Conservation (phyloP, 441 rosid genomes). For the Erodium chrysanthum region DNA sequence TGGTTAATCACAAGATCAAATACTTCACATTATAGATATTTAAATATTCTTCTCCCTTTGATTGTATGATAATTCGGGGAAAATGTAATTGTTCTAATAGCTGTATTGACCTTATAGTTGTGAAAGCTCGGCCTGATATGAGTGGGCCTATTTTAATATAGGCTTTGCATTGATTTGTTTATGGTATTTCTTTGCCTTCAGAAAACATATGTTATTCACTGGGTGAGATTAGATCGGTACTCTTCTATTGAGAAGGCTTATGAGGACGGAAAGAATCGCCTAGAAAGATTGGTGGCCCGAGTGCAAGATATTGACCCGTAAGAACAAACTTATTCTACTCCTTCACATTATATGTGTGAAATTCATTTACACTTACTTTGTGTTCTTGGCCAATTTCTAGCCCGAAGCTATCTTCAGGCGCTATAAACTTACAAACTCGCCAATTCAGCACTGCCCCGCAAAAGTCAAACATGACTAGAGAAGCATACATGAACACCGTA, state of each 20-base stretch:
- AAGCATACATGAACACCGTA: conserved; percentile 61
- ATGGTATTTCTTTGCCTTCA: conserved; percentile 21
- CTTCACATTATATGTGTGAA: no score
- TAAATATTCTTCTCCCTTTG: no score
- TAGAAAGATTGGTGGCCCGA: conserved; percentile 64
- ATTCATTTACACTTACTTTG: no score
- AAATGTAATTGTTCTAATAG: no score
- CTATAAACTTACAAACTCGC: conserved; percentile 46
- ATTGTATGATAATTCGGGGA: no score
- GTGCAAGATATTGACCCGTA: conserved; percentile 64
- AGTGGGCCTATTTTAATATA: no score
- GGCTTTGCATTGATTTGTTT: no score
- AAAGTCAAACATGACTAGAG: conserved; percentile 63
- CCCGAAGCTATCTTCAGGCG: conserved; percentile 65
- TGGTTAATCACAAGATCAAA: no score
- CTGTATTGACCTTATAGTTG: no score
- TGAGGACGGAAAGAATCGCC: conserved; percentile 51
- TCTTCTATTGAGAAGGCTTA: conserved; percentile 62
- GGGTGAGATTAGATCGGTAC: conserved; percentile 77
- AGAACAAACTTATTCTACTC: conserved; percentile 3
- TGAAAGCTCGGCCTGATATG: no score
- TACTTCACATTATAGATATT: no score
- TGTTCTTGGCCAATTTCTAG: conserved; percentile 33
- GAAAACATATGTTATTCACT: conserved; percentile 86
- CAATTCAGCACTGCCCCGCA: conserved; percentile 66